A percentile compares a stretch with the other conserved stretches of the same genome.
Evolutionary conservation across 2,329 filamentous ascomycete genomes (phyloP).

Genomic region (Paraphaeosphaeria sporulosa): DNA sequence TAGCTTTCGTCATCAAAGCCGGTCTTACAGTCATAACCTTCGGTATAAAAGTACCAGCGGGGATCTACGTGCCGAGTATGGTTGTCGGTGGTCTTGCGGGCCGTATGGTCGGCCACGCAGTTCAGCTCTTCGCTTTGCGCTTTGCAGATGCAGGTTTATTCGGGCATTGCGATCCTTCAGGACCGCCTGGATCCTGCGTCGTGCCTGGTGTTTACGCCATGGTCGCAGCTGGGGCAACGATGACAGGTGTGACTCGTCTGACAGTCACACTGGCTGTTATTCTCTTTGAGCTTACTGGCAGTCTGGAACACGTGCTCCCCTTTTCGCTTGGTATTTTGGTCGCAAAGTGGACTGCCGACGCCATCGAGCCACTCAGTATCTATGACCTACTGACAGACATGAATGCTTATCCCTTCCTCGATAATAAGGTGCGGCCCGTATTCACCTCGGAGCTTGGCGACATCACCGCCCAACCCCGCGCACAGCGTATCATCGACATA

Average conservation of each 20-base stretch:
- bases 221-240: slow-evolving; percentile 92
- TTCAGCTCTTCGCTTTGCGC: slow-evolving; percentile 80
- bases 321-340: slow-evolving; percentile 92
- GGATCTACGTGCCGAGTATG: slow-evolving; percentile 99
- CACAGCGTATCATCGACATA: slow-evolving; percentile 86
- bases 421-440: slow-evolving; percentile 91
- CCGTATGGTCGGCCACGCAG: slow-evolving; percentile 82
- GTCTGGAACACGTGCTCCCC: slow-evolving; percentile 91
- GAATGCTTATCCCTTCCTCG: slow-evolving; percentile 97
- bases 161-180: slow-evolving; percentile 72
- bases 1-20: slow-evolving; percentile 89
- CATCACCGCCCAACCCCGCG: slow-evolving; percentile 78
- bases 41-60: slow-evolving; percentile 93
- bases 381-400: slow-evolving; percentile 96
- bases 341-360: slow-evolving; percentile 98
- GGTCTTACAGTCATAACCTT: slow-evolving; percentile 90
- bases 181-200: slow-evolving; percentile 79
- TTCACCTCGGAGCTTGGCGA: slow-evolving; percentile 90
- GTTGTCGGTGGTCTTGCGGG: slow-evolving; percentile 94
- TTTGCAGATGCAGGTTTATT: slow-evolving; percentile 78
- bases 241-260: slow-evolving; percentile 95
- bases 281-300: slow-evolving; percentile 93
- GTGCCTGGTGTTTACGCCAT: slow-evolving; percentile 97
- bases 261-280: slow-evolving; percentile 96
- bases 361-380: slow-evolving; percentile 91